Evolutionary conservation across 768 basidiomycete genomes (phyloP), one percentile per base, ranked within the genome.

Genomic region (Gloeostereum incarnatum): DNA sequence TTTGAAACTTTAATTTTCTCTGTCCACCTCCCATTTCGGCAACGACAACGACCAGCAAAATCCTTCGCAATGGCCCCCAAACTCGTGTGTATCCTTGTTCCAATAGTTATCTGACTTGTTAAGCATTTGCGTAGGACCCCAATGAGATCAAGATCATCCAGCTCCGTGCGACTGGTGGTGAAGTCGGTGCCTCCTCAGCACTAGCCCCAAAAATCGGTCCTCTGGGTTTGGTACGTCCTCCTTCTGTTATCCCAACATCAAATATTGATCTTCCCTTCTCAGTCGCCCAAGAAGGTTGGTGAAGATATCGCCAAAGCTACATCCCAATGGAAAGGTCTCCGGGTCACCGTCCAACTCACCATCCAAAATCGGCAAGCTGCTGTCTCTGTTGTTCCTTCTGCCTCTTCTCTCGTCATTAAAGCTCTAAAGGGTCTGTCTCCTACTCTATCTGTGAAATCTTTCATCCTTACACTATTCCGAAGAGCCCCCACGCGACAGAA

Each of bases 231-330:
- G 94, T 98, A 60, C 55, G 92, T 66, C 3, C 22, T 32, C 31
- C 25, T 22, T 5, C 18, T 6, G 22, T 27, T 31, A 36, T 35
- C 36, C 32, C 36, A 23, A 30, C 35, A 24, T 19, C 17, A 18
- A 37, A 24, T 37, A 26, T 8, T 48, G 56, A 41, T 57, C 23
- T 24, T 36, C 38, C 20, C 26, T 2, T 17, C 41, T 35, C 51
- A 98, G 96, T 97, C 96, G 42, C 96, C 96, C 52, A 99, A 99
- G 74, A 98, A 98, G 73, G 96, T 99, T 66, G 96, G 96, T 68
- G 96, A 99, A 89, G 96, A 99, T 68, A 99, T 99, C 60, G 96
- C 96, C 53, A 99, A 99, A 65, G 94, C 94, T 42, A 99, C 96
- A 44, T 77, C 81, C 34, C 82, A 81, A 60, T 99, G 96, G 96